Evolutionary conservation across 1,284 basidiomycete species (phyloP).

Genomic region (Marasmius sp.): DNA sequence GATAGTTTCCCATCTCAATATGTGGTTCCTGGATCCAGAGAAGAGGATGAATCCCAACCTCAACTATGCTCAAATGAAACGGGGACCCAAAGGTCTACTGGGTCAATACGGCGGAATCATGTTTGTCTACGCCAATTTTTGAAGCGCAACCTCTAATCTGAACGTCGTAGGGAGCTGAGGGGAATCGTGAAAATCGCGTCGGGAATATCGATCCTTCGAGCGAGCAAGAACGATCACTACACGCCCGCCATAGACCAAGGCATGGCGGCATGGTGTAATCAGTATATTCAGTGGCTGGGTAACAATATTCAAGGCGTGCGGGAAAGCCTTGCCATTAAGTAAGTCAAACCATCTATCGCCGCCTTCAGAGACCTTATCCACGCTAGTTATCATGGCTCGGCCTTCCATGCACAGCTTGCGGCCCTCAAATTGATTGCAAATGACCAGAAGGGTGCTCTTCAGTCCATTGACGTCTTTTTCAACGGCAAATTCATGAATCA

Average conservation of each 20-base stretch:
- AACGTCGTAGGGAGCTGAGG: slow-evolving; percentile 47
- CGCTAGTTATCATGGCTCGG: slow-evolving; percentile 60
- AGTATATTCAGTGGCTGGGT: slow-evolving; percentile 58
- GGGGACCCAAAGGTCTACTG: slow-evolving; percentile 54
- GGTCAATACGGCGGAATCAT: slow-evolving; percentile 64
- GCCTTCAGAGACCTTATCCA: background rate
- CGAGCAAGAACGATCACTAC: slow-evolving; percentile 52
- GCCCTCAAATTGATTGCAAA: slow-evolving; percentile 48
- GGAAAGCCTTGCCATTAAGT: slow-evolving; percentile 56
- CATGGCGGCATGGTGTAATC: slow-evolving; percentile 52
- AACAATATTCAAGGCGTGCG: slow-evolving; percentile 50
- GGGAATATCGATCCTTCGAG: slow-evolving; percentile 55
- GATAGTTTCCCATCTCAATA: slow-evolving; percentile 45
- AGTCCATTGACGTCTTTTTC: slow-evolving; percentile 45
- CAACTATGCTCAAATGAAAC: slow-evolving; percentile 63
- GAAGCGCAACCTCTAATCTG: slow-evolving; percentile 7
- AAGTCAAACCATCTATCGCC: slow-evolving; percentile 20
- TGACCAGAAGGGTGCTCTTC: slow-evolving; percentile 41
- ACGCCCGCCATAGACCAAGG: slow-evolving; percentile 49
- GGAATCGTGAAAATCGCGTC: slow-evolving; percentile 62
- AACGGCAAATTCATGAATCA: slow-evolving; percentile 42
- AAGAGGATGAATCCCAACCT: slow-evolving; percentile 72
- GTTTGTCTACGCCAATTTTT: slow-evolving; percentile 25
- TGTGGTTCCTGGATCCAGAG: slow-evolving; percentile 58
- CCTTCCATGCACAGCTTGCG: slow-evolving; percentile 51